A percentile compares a stretch with the other conserved stretches of the same genome.
These are phyloP conservation scores for Wallacemonas rigidus DNA, from an alignment of 208 protist genomes.

Conservation along the genomic window DNA sequence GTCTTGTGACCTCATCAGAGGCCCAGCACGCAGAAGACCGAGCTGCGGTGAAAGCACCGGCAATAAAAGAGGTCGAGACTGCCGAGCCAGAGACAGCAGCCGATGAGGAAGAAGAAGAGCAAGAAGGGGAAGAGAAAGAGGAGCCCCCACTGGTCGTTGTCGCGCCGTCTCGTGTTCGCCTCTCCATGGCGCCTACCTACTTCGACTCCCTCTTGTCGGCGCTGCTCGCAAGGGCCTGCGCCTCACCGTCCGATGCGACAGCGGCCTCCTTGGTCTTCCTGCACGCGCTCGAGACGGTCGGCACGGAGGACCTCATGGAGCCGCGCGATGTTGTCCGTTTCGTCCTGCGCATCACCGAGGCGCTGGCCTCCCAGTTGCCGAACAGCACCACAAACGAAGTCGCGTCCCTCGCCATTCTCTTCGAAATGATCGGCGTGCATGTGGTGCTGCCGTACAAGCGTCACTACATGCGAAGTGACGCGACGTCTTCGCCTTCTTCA, in stretches of 20 bases:
- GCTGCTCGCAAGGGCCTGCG: conserved; percentile 38
- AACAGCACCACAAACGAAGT: conserved; percentile 31
- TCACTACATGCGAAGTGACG: conserved; percentile 25
- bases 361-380: conserved; percentile 22
- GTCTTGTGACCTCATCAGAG: not conserved
- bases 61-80: not conserved
- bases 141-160: not conserved
- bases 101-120: not conserved
- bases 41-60: not conserved
- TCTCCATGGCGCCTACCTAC: conserved; percentile 35
- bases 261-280: conserved; percentile 38
- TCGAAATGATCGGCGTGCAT: conserved; percentile 32
- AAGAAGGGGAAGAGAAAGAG: conserved; percentile 4
- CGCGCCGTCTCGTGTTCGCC: not conserved
- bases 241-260: conserved; percentile 61
- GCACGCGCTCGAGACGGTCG: conserved; percentile 39
- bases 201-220: conserved; percentile 37
- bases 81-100: not conserved
- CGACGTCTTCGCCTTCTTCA: not conserved
- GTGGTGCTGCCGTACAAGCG: conserved; percentile 60
- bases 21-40: not conserved
- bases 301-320: conserved; percentile 25
- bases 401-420: conserved; percentile 37
- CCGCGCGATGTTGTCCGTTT: conserved; percentile 26
- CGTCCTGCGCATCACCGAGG: conserved; percentile 27